phyloP scores from a whole-genome alignment of 2,329 filamentous ascomycete genomes.

The Fragosphaeria purpurea region DNA sequence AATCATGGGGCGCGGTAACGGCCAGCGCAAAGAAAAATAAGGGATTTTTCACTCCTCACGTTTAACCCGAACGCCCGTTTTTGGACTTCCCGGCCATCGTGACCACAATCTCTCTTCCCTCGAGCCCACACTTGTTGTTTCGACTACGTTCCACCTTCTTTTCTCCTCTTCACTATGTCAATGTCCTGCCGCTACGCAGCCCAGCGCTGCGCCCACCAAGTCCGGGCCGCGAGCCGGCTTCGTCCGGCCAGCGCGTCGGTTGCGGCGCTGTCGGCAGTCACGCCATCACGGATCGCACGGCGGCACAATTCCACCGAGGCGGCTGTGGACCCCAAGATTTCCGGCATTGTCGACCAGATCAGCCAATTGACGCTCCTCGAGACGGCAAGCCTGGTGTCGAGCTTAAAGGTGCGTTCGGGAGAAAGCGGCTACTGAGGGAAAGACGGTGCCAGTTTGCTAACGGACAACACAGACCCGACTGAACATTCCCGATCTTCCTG shows the following conservation, averaged over 20 bases:
- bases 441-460: not conserved
- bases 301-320: constrained; percentile 85
- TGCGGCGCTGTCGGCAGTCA: not conserved
- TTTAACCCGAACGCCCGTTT: too few species aligned
- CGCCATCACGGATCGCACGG: constrained; percentile 47
- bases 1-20: constrained; percentile 2
- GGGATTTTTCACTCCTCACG: too few species aligned
- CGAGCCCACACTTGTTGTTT: too few species aligned
- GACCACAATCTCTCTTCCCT: not conserved
- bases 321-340: constrained; percentile 78
- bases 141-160: not conserved
- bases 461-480: constrained; percentile 58
- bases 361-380: constrained; percentile 95
- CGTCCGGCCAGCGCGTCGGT: constrained; percentile 33
- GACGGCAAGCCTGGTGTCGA: constrained; percentile 90
- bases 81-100: too few species aligned
- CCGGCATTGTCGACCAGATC: constrained; percentile 94
- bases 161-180: constrained; percentile 36
- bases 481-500: constrained; percentile 95
- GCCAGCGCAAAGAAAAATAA: too few species aligned
- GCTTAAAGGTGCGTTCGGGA: constrained; percentile 64
- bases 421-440: not conserved
- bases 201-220: constrained; percentile 53
- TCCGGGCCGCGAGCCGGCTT: constrained; percentile 39
- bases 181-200: constrained; percentile 53